Evolutionary conservation across 495 filamentous ascomycete genomes (phyloP).

Genomic region (Hypoxylon crocopeplum): DNA sequence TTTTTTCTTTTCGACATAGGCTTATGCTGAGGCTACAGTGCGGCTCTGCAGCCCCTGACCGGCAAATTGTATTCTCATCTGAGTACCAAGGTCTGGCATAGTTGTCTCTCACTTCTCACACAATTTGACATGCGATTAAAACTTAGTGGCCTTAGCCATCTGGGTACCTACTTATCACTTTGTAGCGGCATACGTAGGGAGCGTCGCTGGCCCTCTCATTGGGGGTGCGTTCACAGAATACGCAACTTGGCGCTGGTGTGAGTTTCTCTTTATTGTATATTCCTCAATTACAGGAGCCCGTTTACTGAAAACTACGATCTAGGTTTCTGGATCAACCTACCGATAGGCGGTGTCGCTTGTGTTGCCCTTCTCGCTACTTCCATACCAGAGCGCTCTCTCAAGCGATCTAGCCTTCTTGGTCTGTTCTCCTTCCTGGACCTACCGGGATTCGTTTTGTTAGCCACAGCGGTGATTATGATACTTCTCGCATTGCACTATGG

Average conservation of each 20-base stretch:
- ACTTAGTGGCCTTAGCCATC: too few species aligned
- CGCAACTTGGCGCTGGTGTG: constrained; percentile 51
- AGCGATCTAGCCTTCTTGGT: too few species aligned
- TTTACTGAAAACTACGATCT: constrained; percentile 65
- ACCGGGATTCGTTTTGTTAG: constrained; percentile 52
- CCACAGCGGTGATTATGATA: constrained; percentile 48
- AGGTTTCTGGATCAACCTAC: constrained; percentile 62
- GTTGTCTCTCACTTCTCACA: not conserved
- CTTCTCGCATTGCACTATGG: constrained; percentile 60
- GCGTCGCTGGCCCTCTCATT: constrained; percentile 56
- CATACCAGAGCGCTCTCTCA: constrained; percentile 43
- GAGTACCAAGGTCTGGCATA: constrained; percentile 40
- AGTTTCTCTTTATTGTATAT: not conserved
- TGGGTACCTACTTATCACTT: too few species aligned
- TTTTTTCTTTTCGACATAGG: too few species aligned
- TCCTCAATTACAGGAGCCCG: constrained; percentile 17
- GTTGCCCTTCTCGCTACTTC: constrained; percentile 48
- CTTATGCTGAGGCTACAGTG: too few species aligned
- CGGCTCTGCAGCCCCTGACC: constrained; percentile 52
- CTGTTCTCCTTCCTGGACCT: constrained; percentile 47
- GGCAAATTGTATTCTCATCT: constrained; percentile 57
- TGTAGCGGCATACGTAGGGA: constrained; percentile 18
- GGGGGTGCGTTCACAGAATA: constrained; percentile 67
- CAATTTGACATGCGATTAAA: constrained; percentile 14
- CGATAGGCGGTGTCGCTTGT: constrained; percentile 35